phyloP scores from a whole-genome alignment of 306 rosid species.

The Amphicarpaea edgeworthii region DNA sequence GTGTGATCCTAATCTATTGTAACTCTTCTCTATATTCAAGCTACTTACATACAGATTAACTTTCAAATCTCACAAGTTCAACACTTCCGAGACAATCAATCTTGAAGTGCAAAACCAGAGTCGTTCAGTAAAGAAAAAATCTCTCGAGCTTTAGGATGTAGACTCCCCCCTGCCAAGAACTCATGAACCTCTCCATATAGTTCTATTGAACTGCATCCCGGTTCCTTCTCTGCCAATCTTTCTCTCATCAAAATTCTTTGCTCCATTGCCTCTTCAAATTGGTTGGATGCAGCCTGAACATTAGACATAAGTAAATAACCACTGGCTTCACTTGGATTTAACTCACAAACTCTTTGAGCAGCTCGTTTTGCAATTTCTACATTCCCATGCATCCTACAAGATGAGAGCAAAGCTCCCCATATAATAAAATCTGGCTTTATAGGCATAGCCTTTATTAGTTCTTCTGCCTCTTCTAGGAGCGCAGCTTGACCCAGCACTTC shows the following conservation, averaged over 20 bases:
- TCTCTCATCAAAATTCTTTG: conserved; percentile 74
- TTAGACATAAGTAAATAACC: conserved; percentile 79
- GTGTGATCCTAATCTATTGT: conserved; percentile 4
- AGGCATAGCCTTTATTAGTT: conserved; percentile 63
- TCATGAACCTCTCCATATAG: conserved; percentile 80
- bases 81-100: conserved; percentile 11
- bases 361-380: conserved; percentile 70
- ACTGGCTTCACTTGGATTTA: conserved; percentile 72
- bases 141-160: conserved; percentile 68
- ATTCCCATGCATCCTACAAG: conserved; percentile 71
- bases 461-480: conserved; percentile 82
- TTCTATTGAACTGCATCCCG: conserved; percentile 89
- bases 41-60: conserved; percentile 4
- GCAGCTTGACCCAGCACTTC: conserved; percentile 78
- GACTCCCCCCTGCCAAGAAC: conserved; percentile 76
- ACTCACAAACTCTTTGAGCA: conserved; percentile 61
- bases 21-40: not conserved
- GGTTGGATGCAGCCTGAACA: conserved; percentile 64
- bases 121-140: conserved; percentile 65
- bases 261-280: conserved; percentile 67
- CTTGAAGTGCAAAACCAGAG: conserved; percentile 39
- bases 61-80: conserved; percentile 20
- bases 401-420: conserved; percentile 90
- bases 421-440: conserved; percentile 71
- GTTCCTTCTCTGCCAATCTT: conserved; percentile 72